These are phyloP conservation scores for sunflower (Helianthus annuus) DNA, from an alignment of 129 eudicot species.

Conservation along the genomic window HanXRQr2.0-SUNRISE NC_035442.2:28901785-28902284, in stretches of 20 bases:
- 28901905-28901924: background rate
- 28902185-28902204: background rate
- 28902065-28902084: too few species aligned
- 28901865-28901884: background rate
- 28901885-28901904: background rate
- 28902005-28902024: background rate
- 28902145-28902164: too few species aligned
- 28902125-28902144: too few species aligned
- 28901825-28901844: background rate
- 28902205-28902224: background rate
- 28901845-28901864: background rate
- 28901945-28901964: background rate
- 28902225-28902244: background rate
- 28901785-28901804: too few species aligned
- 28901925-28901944: background rate
- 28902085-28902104: too few species aligned
- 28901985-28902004: background rate
- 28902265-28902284: background rate
- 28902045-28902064: too few species aligned
- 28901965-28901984: background rate
- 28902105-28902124: too few species aligned
- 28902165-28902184: background rate
- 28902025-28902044: too few species aligned
- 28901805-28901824: too few species aligned
- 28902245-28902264: background rate